These are phyloP conservation scores for Paraphoma sp. DNA, from an alignment of 2,329 filamentous ascomycete species.

Conservation along the genomic window DNA sequence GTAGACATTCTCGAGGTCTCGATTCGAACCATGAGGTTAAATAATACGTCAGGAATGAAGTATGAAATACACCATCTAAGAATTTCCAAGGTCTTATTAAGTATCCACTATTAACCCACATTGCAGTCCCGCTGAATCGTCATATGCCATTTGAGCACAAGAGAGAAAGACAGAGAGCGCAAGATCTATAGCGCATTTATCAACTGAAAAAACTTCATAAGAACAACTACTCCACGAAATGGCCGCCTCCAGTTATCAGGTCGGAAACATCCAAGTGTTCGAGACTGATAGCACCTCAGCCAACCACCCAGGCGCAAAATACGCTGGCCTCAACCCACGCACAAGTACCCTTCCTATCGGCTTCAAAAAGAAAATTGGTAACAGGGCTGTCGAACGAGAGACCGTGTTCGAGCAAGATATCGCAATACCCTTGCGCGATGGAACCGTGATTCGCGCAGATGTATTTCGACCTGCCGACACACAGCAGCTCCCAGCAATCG, in stretches of 20 bases:
- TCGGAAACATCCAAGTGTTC: neutral
- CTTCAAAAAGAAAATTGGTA: neutral
- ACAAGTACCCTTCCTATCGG: neutral
- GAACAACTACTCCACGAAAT: neutral
- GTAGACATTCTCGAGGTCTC: too few relatives aligned
- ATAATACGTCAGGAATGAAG: too few relatives aligned
- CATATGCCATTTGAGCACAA: too few relatives aligned
- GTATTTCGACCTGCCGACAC: neutral
- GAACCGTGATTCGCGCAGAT: neutral
- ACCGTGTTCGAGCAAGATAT: neutral
- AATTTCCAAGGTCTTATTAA: too few relatives aligned
- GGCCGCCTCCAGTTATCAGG: neutral
- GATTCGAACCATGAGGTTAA: too few relatives aligned
- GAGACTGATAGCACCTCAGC: neutral
- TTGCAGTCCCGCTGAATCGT: too few relatives aligned
- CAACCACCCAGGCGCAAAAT: neutral
- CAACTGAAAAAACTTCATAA: too few relatives aligned
- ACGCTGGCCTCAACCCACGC: neutral
- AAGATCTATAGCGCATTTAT: too few relatives aligned
- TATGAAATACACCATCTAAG: too few relatives aligned
- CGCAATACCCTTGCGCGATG: neutral
- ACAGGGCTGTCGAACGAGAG: neutral
- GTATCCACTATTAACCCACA: too few relatives aligned
- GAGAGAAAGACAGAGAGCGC: too few relatives aligned
- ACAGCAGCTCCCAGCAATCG: neutral